A percentile compares a stretch with the other conserved stretches of the same genome.
Evolutionary conservation across 129 eudicot genomes (phyloP).

Genomic region (Silybum marianum): DNA sequence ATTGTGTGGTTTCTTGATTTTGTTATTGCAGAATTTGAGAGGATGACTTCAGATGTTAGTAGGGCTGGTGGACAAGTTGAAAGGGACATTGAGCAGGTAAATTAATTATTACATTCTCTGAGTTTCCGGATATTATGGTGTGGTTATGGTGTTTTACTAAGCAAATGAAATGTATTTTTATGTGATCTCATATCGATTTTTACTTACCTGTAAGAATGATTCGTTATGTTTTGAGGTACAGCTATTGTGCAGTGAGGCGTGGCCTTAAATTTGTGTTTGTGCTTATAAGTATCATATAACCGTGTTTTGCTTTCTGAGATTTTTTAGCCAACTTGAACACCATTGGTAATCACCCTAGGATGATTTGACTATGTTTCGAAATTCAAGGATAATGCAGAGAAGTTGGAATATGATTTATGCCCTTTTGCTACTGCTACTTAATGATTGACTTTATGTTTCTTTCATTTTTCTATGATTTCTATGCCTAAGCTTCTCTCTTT

Average conservation of each 20-base stretch:
- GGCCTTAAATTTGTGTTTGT: neutral
- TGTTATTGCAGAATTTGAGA: slow-evolving; percentile 5
- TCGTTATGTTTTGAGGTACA: neutral
- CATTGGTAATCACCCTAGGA: neutral
- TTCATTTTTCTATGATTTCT: slow-evolving; percentile 1
- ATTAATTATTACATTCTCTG: neutral
- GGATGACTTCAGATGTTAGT: slow-evolving; percentile 45
- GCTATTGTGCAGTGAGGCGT: neutral
- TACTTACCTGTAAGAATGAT: neutral
- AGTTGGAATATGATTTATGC: slow-evolving; percentile 1
- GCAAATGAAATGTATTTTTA: neutral
- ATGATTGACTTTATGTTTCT: slow-evolving; percentile 4
- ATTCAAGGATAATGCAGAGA: neutral
- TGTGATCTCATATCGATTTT: slow-evolving; percentile 8
- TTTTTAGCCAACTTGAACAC: slow-evolving; percentile 1
- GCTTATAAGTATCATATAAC: slow-evolving; percentile 1
- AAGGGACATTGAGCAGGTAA: slow-evolving; percentile 51
- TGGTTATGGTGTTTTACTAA: neutral
- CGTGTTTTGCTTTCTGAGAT: neutral
- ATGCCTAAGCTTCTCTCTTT: neutral
- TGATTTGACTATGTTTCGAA: slow-evolving; percentile 2
- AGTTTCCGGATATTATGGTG: neutral
- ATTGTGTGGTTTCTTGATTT: slow-evolving; percentile 14
- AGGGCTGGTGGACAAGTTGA: slow-evolving; percentile 50
- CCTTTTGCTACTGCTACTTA: neutral